Conservation (phyloP, 2,329 filamentous ascomycete genomes). For the Talaromyces sp. region DNA sequence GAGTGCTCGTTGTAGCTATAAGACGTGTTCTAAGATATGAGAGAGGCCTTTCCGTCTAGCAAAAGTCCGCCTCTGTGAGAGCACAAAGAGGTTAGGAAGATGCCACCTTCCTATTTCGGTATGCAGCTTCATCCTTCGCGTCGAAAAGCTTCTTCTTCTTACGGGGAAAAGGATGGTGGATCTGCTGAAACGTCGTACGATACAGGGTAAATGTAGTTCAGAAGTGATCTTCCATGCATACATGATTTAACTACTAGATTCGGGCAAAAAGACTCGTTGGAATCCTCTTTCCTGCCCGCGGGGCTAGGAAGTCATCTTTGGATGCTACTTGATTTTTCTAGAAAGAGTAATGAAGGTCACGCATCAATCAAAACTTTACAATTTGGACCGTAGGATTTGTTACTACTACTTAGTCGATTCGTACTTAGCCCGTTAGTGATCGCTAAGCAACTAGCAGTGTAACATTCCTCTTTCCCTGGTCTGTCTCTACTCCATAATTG, state of each 20-base stretch:
- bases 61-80: background rate
- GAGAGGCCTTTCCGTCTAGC: background rate
- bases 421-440: background rate
- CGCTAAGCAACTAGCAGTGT: conserved; percentile 7
- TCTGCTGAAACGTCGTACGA: background rate
- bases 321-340: background rate
- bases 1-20: background rate
- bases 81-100: background rate
- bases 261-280: background rate
- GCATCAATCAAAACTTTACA: background rate
- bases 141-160: background rate
- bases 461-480: background rate
- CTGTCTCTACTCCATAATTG: background rate
- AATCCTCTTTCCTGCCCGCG: too few species aligned
- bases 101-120: background rate
- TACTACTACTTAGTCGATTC: background rate
- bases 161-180: background rate
- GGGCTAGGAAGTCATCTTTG: background rate
- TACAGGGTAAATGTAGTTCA: background rate
- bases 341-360: background rate
- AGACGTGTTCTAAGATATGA: too few species aligned
- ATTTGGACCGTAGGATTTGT: background rate
- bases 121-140: background rate
- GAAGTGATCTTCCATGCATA: background rate
- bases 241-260: background rate